phyloP scores from a whole-genome alignment of 768 basidiomycete genomes.

The Russula dissimulans region DNA sequence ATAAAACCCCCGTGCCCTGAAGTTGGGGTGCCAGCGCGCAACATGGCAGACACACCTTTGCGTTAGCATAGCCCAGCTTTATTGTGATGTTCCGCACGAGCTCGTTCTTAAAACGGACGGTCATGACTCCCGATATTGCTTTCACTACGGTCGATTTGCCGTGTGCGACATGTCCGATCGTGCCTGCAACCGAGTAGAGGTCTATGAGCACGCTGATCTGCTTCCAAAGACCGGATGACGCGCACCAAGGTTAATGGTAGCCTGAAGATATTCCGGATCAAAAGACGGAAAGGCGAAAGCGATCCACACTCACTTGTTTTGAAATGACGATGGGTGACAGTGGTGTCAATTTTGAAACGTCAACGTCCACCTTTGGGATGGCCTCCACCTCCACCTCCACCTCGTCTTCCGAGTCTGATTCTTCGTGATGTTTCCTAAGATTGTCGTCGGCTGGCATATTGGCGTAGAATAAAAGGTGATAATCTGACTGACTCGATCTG shows the following conservation, averaged over 20 bases:
- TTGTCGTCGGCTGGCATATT: slow-evolving; percentile 64
- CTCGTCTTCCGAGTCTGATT: slow-evolving; percentile 63
- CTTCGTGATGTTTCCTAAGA: slow-evolving; percentile 51
- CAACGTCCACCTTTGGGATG: slow-evolving; percentile 64
- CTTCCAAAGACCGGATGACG: slow-evolving; percentile 1
- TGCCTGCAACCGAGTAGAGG: slow-evolving; percentile 43
- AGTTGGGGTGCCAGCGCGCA: neutral
- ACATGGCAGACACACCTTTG: slow-evolving; percentile 61
- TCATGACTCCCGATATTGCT: slow-evolving; percentile 97
- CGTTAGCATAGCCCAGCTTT: slow-evolving; percentile 98
- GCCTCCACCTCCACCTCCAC: slow-evolving; percentile 44
- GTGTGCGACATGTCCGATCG: slow-evolving; percentile 98
- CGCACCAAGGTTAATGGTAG: slow-evolving; percentile 87
- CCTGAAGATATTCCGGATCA: slow-evolving; percentile 36
- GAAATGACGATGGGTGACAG: slow-evolving; percentile 86
- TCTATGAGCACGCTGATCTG: neutral
- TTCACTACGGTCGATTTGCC: slow-evolving; percentile 96
- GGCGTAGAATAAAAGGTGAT: neutral
- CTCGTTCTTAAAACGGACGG: slow-evolving; percentile 98
- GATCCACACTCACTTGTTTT: slow-evolving; percentile 57
- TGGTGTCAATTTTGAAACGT: slow-evolving; percentile 74
- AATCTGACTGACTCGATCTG: neutral
- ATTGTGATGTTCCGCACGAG: slow-evolving; percentile 98
- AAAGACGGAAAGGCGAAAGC: neutral
- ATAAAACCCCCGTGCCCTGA: neutral